A percentile compares a stretch with the other conserved stretches of the same genome.
phyloP scores from a whole-genome alignment of 306 rosid species.

The Corylus americana region DNA sequence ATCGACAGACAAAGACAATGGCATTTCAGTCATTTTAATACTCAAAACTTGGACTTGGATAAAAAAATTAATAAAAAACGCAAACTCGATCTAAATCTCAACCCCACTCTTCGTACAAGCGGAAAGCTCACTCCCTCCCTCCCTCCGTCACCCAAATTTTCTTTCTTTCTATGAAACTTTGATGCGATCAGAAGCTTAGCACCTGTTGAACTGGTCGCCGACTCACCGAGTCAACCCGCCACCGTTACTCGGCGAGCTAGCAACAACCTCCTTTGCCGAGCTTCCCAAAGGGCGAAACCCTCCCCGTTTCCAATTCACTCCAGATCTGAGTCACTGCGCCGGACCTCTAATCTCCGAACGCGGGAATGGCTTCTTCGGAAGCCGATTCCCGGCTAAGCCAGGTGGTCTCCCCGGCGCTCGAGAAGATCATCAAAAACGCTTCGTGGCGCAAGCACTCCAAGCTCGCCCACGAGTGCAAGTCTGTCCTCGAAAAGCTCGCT shows the following conservation, averaged over 20 bases:
- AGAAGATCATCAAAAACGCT: slow-evolving; percentile 82
- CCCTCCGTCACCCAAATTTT: not conserved
- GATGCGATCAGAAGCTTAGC: slow-evolving; percentile 7
- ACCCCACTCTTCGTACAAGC: slow-evolving; percentile 1
- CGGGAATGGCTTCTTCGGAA: slow-evolving; percentile 99
- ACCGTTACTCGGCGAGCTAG: slow-evolving; percentile 21
- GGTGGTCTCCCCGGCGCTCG: slow-evolving; percentile 85
- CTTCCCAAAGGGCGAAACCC: slow-evolving; percentile 25
- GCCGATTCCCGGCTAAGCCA: slow-evolving; percentile 97
- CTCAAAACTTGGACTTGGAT: not conserved
- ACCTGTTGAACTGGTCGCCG: not conserved
- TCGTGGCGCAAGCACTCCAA: slow-evolving; percentile 96
- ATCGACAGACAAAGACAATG: not conserved
- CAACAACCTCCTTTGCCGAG: slow-evolving; percentile 18
- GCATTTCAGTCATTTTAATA: slow-evolving; percentile 8
- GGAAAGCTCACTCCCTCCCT: not conserved
- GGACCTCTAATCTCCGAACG: slow-evolving; percentile 39
- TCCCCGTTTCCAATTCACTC: slow-evolving; percentile 28
- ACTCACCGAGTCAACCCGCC: slow-evolving; percentile 49
- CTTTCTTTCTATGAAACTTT: not conserved
- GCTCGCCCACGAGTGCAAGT: slow-evolving; percentile 91
- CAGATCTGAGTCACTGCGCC: slow-evolving; percentile 49
- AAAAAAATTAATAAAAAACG: not conserved
- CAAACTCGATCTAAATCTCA: slow-evolving; percentile 43
- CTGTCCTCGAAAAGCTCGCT: slow-evolving; percentile 68